Percentiles rank a stretch among this genome's conserved stretches.
These are phyloP conservation scores for Hypoxylon intermedium DNA, from an alignment of 495 filamentous ascomycete genomes.

Conservation along the genomic window DNA sequence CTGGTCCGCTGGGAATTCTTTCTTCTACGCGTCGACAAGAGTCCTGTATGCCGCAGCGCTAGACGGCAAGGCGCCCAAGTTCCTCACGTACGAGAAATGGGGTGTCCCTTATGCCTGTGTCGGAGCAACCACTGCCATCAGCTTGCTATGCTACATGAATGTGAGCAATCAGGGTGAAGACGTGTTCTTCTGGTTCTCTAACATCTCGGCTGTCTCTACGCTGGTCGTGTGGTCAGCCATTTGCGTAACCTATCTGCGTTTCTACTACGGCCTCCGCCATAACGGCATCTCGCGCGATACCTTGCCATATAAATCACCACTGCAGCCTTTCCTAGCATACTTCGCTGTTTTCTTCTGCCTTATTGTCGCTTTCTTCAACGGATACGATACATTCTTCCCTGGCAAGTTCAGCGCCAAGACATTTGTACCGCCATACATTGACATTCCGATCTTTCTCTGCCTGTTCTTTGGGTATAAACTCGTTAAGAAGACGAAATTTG, in stretches of 20 bases:
- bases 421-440: slow-evolving; percentile 67
- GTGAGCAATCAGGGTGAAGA: slow-evolving; percentile 53
- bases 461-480: slow-evolving; percentile 66
- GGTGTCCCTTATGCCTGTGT: slow-evolving; percentile 66
- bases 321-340: slow-evolving; percentile 70
- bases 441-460: slow-evolving; percentile 62
- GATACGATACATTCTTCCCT: slow-evolving; percentile 59
- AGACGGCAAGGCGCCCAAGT: slow-evolving; percentile 63
- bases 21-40: slow-evolving; percentile 72
- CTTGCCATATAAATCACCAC: slow-evolving; percentile 64
- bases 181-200: slow-evolving; percentile 66
- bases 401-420: slow-evolving; percentile 54
- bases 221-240: slow-evolving; percentile 69
- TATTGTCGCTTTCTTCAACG: slow-evolving; percentile 61
- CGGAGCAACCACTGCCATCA: slow-evolving; percentile 56
- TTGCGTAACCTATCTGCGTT: slow-evolving; percentile 61
- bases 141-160: slow-evolving; percentile 63
- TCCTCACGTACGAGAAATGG: slow-evolving; percentile 60
- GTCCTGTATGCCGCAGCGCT: slow-evolving; percentile 66
- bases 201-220: slow-evolving; percentile 63
- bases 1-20: slow-evolving; percentile 72
- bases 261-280: slow-evolving; percentile 62
- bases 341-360: slow-evolving; percentile 64
- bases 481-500: slow-evolving; percentile 54
- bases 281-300: slow-evolving; percentile 62